These are phyloP conservation scores for Verticillium alfalfae DNA, from an alignment of 2,329 filamentous ascomycete genomes.

Conservation along the genomic window DNA sequence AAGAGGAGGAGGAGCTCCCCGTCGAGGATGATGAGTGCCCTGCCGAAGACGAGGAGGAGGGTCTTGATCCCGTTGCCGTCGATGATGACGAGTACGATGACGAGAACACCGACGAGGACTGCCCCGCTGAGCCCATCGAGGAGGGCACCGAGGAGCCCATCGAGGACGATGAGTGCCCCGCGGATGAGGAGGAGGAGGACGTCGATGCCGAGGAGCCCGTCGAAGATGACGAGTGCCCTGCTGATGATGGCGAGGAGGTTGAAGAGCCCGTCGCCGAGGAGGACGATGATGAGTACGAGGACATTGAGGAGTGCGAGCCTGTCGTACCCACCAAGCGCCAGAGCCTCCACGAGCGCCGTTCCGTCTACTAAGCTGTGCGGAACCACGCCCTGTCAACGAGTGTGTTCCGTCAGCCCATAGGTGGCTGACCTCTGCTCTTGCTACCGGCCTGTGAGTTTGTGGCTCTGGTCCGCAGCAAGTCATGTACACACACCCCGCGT, in stretches of 20 bases:
- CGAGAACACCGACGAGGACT: slow-evolving; percentile 7
- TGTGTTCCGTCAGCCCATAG: neutral
- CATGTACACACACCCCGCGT: neutral
- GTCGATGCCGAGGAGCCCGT: neutral
- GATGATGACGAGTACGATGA: slow-evolving; percentile 2
- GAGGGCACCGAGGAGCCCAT: neutral
- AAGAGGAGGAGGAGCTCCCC: neutral
- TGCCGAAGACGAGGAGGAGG: slow-evolving; percentile 2
- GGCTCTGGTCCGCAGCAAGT: neutral
- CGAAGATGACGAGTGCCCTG: neutral
- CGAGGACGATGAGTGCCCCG: neutral
- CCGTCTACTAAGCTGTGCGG: slow-evolving; percentile 1
- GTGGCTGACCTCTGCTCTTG: neutral
- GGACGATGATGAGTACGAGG: slow-evolving; percentile 3
- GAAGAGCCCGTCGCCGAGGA: neutral
- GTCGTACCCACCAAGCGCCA: slow-evolving; percentile 8
- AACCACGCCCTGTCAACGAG: neutral
- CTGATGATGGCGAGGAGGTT: slow-evolving; percentile 1
- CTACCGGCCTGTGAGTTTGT: neutral
- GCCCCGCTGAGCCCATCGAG: slow-evolving; percentile 6
- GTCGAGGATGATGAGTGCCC: slow-evolving; percentile 7
- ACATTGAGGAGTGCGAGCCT: slow-evolving; percentile 1
- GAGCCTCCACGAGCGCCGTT: slow-evolving; percentile 10
- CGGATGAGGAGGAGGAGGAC: neutral
- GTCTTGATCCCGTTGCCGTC: neutral